Base-by-base conservation (phyloP, 441 rosid species). In the Jatropha multifida region DNA sequence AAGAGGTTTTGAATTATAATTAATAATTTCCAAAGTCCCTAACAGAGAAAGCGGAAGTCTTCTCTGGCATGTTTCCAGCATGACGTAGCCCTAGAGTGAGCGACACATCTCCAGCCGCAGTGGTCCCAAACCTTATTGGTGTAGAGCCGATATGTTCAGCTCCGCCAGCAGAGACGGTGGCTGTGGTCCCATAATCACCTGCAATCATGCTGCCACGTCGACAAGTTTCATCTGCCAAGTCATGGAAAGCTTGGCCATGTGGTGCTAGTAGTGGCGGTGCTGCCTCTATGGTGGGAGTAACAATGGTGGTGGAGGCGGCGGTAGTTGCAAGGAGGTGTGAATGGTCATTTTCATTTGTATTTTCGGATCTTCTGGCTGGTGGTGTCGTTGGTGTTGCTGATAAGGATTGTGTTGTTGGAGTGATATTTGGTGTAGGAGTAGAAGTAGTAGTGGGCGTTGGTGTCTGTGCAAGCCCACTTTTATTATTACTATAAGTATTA, bases 1-100 rank as follows among this genome's bases (percentile, higher is more conserved):
- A 60, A 38, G 69, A 23, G 32, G 37, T 11, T 59, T 61, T 27
- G 13, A 63, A 67, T 27, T 64, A 14, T 27, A 73, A 74, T 83
- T 76, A 94, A 81, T 87, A 90, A 78, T 88, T 86, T 60, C 92
- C 94, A 80, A 93, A 93, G 80, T 90, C 97, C 71, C 90, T 88
- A 78, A 91, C 81, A 11, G 94, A 85, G 91, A 94, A 94, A 75
- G 90, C 72, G 76, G 89, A 77, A n/a, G 65, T 81, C 73, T 89
- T 90, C 76, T 94, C 94, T 18, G 93, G 90, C 81, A 87, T 78
- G 81, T 90, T 93, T n/a, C 89, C 91, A 60, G 92, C 92, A 75
- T 95, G 96, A 70, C 90, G 98, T 71, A 95, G 84, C 86, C 99
- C 99, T 77, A 95, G 86, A 48, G 99, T 95, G 83, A 95, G 97